Conservation (phyloP, 2,329 filamentous ascomycete species). For the Raffaelea ambrosiae region DNA sequence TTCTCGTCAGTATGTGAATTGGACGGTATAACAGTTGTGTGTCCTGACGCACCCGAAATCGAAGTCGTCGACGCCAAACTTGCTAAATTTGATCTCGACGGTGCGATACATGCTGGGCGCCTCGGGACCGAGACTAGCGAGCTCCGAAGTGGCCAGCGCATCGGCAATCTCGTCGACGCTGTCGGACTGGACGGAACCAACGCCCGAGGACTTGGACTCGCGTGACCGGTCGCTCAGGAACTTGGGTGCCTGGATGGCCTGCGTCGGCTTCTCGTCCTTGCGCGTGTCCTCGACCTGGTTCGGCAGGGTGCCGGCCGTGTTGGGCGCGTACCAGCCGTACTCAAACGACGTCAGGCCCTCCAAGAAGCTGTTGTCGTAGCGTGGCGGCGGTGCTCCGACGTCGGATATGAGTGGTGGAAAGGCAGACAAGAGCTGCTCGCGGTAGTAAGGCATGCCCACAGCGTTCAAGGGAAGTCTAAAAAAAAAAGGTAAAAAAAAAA, state of each 20-base stretch:
- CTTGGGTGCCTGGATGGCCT: slow-evolving; percentile 68
- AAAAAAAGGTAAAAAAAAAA: no score
- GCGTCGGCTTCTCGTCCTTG: slow-evolving; percentile 45
- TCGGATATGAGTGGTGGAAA: slow-evolving; percentile 83
- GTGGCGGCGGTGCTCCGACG: slow-evolving; percentile 71
- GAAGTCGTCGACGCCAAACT: slow-evolving; percentile 98
- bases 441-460: slow-evolving; percentile 88
- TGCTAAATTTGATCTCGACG: slow-evolving; percentile 98
- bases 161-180: slow-evolving; percentile 51
- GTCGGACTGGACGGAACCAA: slow-evolving; percentile 29
- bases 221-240: slow-evolving; percentile 91
- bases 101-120: slow-evolving; percentile 85
- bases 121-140: slow-evolving; percentile 70
- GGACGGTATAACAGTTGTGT: no score
- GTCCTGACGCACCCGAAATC: slow-evolving; percentile 89
- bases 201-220: slow-evolving; percentile 28
- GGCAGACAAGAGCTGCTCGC: slow-evolving; percentile 76
- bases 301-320: slow-evolving; percentile 62
- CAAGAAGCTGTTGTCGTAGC: slow-evolving; percentile 63
- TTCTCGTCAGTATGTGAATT: no score
- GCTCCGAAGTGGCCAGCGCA: slow-evolving; percentile 56
- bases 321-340: slow-evolving; percentile 69
- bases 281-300: slow-evolving; percentile 81
- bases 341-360: slow-evolving; percentile 62
- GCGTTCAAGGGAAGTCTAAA: slow-evolving; percentile 64